phyloP scores from a whole-genome alignment of 1,284 basidiomycete species.

The Irpex rosettiformis region DNA sequence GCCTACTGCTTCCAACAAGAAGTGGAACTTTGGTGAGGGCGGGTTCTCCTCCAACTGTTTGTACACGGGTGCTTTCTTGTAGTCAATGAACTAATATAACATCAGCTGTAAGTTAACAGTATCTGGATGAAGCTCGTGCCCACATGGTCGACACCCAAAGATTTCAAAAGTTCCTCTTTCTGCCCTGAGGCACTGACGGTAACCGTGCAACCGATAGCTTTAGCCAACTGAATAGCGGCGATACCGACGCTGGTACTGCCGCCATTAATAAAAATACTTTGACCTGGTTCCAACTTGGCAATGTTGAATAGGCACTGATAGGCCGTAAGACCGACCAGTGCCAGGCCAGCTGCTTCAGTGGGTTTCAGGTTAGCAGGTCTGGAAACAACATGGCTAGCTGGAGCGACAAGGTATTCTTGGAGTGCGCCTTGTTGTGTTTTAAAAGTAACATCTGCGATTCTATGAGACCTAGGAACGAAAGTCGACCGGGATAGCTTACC shows the following conservation, averaged over 20 bases:
- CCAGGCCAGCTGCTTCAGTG: slow-evolving; percentile 54
- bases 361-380: slow-evolving; percentile 47
- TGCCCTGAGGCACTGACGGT: slow-evolving; percentile 50
- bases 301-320: slow-evolving; percentile 45
- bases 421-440: slow-evolving; percentile 46
- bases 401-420: slow-evolving; percentile 47
- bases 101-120: not conserved
- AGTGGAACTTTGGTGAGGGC: slow-evolving; percentile 22
- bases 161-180: slow-evolving; percentile 43
- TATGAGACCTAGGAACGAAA: not conserved
- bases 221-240: slow-evolving; percentile 64
- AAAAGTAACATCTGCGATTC: slow-evolving; percentile 13
- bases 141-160: slow-evolving; percentile 42
- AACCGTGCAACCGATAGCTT: slow-evolving; percentile 51
- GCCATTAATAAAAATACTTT: slow-evolving; percentile 61
- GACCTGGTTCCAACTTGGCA: slow-evolving; percentile 40
- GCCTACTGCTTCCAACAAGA: slow-evolving; percentile 28
- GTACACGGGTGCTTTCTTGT: slow-evolving; percentile 31
- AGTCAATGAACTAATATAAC: slow-evolving; percentile 36
- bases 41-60: slow-evolving; percentile 27
- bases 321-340: slow-evolving; percentile 54
- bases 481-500: slow-evolving; percentile 27
- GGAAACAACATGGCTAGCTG: slow-evolving; percentile 36
- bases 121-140: slow-evolving; percentile 15
- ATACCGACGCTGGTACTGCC: slow-evolving; percentile 62